phyloP scores from a whole-genome alignment of 2,329 filamentous ascomycete species.

The Seiridium unicorne region DNA sequence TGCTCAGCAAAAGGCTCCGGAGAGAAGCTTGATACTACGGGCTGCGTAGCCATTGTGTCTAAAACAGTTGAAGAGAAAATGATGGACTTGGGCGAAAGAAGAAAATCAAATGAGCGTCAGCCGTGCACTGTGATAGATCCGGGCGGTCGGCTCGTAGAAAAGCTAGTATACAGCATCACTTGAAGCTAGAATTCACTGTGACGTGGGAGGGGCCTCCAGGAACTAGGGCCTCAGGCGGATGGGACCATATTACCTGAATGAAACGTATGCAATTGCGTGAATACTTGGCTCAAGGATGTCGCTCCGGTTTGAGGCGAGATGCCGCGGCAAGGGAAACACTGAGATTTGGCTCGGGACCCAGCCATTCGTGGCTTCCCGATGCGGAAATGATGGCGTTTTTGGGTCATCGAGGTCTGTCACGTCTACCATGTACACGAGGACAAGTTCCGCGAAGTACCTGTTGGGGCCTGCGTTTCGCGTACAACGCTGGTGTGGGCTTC shows the following conservation, averaged over 20 bases:
- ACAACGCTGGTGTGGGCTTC: background rate
- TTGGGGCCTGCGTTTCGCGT: background rate
- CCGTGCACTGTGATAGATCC: background rate
- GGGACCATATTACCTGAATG: background rate
- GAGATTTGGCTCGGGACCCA: background rate
- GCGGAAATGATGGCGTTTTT: background rate
- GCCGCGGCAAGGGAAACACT: background rate
- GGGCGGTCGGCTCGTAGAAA: background rate
- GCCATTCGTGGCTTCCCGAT: background rate
- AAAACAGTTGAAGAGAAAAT: background rate
- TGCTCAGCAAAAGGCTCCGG: slow-evolving; percentile 17
- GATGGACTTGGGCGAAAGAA: background rate
- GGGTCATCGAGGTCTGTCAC: background rate
- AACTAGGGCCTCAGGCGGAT: background rate
- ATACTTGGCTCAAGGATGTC: background rate
- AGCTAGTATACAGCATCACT: background rate
- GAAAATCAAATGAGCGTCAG: background rate
- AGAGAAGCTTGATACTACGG: slow-evolving; percentile 12
- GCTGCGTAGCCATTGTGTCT: slow-evolving; percentile 23
- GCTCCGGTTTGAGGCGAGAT: background rate
- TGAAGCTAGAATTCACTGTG: background rate
- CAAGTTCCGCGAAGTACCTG: background rate
- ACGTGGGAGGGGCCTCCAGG: background rate
- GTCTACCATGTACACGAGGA: background rate
- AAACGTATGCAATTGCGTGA: background rate